A percentile compares a stretch with the other conserved stretches of the same genome.
These are phyloP conservation scores for Suillus sp. DNA, from an alignment of 768 basidiomycete species.

Conservation along the genomic window DNA sequence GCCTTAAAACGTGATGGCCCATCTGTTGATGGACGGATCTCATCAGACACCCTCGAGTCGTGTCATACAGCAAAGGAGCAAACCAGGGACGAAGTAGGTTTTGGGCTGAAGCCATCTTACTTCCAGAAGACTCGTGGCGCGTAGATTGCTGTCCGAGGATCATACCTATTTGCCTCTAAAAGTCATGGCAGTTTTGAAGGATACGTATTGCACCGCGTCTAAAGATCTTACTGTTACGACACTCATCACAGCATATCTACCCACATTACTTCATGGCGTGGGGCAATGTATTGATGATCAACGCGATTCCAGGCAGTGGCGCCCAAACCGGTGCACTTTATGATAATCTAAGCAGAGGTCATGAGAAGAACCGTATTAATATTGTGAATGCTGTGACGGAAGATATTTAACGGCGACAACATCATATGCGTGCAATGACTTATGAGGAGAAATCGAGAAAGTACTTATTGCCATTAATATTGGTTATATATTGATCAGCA, in stretches of 20 bases:
- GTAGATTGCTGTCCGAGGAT: background rate
- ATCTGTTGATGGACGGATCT: background rate
- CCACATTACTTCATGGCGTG: background rate
- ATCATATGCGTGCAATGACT: background rate
- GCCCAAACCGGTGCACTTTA: background rate
- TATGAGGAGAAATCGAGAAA: background rate
- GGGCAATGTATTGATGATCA: background rate
- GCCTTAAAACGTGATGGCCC: background rate
- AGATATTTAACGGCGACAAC: background rate
- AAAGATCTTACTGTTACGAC: background rate
- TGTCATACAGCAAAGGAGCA: background rate
- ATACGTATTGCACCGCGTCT: background rate
- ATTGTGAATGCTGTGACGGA: slow-evolving; percentile 6
- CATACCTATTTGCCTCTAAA: background rate
- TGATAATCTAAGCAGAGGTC: background rate
- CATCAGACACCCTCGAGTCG: background rate
- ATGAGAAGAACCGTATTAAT: slow-evolving; percentile 8
- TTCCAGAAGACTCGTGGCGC: background rate
- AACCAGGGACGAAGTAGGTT: background rate
- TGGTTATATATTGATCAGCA: background rate
- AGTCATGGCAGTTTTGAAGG: background rate
- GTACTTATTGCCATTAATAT: background rate
- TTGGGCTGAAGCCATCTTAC: background rate
- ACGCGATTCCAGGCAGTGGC: background rate
- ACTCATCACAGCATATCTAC: background rate